Base-by-base conservation (phyloP, 768 basidiomycete species). In the Termitomyces titanicus region DNA sequence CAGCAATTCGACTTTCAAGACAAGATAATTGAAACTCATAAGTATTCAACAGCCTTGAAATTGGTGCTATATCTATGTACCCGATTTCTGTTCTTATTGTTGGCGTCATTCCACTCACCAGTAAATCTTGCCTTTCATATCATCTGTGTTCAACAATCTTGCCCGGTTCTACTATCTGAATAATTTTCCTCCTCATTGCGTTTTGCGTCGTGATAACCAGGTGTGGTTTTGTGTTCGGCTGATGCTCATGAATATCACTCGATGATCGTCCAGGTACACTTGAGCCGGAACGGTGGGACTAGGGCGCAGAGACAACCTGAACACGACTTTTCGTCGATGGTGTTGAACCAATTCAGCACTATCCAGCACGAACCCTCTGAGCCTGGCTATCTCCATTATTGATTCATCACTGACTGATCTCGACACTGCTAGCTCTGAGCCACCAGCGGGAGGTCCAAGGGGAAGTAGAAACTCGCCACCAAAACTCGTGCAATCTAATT, bases 211-310 rank as follows among this genome's bases (percentile, higher is more conserved):
- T 70, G 52, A 69, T 68, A 27, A 58, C n/a, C n/a, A n/a, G n/a
- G 69, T 54, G 37, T 33, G 17, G 17, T 20, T 20, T 27, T 7
- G 15, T 34, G 15, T 24, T 20, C 44, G 31, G 31, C 22, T 72
- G 37, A 68, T 71, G 61, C 70, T 71, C 18, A 70, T 68, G n/a
- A n/a, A n/a, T n/a, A n/a, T n/a, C n/a, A n/a, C 11, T 62, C 71
- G 31, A 72, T 72, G 43, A 69, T 73, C 25, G 72, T 68, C 3
- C 68, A 71, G 63, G 68, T 70, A 6, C 69, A 70, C 17, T 57
- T 71, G 12, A 68, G 67, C 6, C 61, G 65, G 27, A 62, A 29
- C 3, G 34, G 31, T 3, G 27, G 8, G 17, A 9, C 31, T 15
- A 46, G 18, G 18, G 31, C 3, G 31, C 47, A 45, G 48, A 46